phyloP scores from a whole-genome alignment of 306 rosid species.

The Prunus mongolica region DNA sequence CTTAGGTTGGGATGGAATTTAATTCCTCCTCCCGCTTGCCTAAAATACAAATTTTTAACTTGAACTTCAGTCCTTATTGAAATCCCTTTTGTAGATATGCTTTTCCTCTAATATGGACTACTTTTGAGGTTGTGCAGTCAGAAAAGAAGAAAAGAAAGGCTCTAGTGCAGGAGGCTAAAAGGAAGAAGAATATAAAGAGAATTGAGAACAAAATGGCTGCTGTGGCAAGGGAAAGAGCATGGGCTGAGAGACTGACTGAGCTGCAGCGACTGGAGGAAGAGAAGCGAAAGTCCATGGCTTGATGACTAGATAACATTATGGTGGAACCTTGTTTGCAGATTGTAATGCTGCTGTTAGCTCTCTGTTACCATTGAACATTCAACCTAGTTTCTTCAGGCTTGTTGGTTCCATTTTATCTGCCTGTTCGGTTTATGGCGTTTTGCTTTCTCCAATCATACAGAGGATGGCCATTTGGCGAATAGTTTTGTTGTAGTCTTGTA shows the following conservation, averaged over 20 bases:
- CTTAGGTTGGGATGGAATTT: not conserved
- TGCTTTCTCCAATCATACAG: not conserved
- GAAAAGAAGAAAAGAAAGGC: conserved; percentile 75
- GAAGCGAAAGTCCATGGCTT: conserved; percentile 52
- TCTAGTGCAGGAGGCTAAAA: conserved; percentile 75
- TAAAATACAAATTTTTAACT: not conserved
- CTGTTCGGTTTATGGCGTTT: not conserved
- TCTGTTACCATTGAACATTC: not conserved
- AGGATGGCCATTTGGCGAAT: not conserved
- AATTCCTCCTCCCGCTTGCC: not conserved
- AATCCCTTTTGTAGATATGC: not conserved
- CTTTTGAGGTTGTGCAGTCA: conserved; percentile 40
- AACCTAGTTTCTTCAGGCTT: not conserved
- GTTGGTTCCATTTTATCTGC: not conserved
- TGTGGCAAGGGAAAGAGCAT: conserved; percentile 82
- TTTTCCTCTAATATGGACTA: conserved; percentile 15
- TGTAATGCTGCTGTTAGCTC: not conserved
- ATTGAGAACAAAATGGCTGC: conserved; percentile 96
- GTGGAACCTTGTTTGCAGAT: conserved; percentile 7
- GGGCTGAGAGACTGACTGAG: conserved; percentile 63
- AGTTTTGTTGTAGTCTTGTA: not conserved
- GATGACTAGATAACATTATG: conserved; percentile 13
- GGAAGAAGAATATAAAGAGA: conserved; percentile 61
- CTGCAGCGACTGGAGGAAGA: conserved; percentile 68
- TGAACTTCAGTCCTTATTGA: not conserved